Base-by-base conservation (phyloP, 371 early-diverging fungal genomes). In the Mortierella sp. region DNA sequence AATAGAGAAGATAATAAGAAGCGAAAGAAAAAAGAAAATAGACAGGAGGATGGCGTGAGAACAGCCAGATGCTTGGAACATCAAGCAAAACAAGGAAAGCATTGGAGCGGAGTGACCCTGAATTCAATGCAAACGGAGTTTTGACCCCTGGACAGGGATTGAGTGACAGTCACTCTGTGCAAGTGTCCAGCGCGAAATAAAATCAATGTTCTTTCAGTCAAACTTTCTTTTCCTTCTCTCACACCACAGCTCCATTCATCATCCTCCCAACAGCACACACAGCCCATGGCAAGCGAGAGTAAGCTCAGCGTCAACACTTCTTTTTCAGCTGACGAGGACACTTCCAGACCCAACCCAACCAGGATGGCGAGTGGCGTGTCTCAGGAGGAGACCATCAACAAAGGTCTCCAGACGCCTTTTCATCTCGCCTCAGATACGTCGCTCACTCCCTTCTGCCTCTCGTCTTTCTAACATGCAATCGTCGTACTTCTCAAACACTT, bases 91-190 rank as follows among this genome's bases (percentile, higher is more conserved):
- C 2, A 4, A 59, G 34, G 4, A 67, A 40, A 67, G 67, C 40
- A 67, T 40, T 67, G 67, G 67, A 67, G 67, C 40, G 67, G 67
- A 67, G 67, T 67, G 67, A 67, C 67, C 67, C 64, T 64, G 64
- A 37, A 37, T 64, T 64, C 6, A 14, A 64, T 40, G 67, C 43
- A 40, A 40, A 37, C 24, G 19, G 21, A 67, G 67, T 40, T 21
- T 67, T 8, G 40, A 11, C 67, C 67, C 43, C 43, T 40, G 43
- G 43, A 40, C 43, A 40, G 2, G 43, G 6, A 40, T 40, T 40
- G 43, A 40, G 43, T 2, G 43, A 40, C 43, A 40, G 43, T 40
- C 43, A 40, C 43, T 6, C 43, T 40, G n/a, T n/a, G 43, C 43
- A 40, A 40, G n/a, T 57, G 28, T 57, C 57, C 28, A 26, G 28